phyloP scores from a whole-genome alignment of 352 stramenopile species.

The Blastocystis sp. region DNA sequence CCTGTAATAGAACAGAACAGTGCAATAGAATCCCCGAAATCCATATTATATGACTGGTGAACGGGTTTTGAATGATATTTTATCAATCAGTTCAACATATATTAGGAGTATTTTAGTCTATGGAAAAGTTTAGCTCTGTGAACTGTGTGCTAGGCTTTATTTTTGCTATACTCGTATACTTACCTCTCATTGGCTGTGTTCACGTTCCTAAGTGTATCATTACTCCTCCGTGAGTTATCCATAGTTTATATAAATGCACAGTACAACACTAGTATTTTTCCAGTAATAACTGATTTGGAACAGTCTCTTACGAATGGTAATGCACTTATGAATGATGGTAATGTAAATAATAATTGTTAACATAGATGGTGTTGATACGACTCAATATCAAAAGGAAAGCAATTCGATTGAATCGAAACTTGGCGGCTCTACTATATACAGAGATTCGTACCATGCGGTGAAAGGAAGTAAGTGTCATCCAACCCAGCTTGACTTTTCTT shows the following conservation, averaged over 20 bases:
- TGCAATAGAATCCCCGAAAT: neutral
- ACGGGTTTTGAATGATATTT: neutral
- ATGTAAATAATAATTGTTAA: too few species aligned
- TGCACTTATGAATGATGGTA: too few species aligned
- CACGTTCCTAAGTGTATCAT: too few species aligned
- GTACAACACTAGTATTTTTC: too few species aligned
- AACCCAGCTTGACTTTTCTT: neutral
- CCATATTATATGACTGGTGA: neutral
- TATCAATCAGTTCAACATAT: neutral
- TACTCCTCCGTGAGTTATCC: too few species aligned
- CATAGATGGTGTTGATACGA: too few species aligned
- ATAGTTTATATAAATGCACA: too few species aligned
- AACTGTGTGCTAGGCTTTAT: neutral
- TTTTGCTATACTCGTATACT: neutral
- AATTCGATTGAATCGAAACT: neutral
- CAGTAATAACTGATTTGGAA: too few species aligned
- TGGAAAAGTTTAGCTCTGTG: neutral
- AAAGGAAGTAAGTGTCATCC: neutral
- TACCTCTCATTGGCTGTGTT: too few species aligned
- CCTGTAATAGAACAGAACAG: constrained; percentile 3
- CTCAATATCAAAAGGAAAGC: too few species aligned
- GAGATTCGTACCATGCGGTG: neutral
- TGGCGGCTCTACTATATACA: neutral
- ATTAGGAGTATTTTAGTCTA: neutral
- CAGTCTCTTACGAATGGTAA: too few species aligned